Percentiles rank a stretch among this genome's conserved stretches.
phyloP scores from a whole-genome alignment of 345 rosid species.

The Erysimum cheiranthoides region DNA sequence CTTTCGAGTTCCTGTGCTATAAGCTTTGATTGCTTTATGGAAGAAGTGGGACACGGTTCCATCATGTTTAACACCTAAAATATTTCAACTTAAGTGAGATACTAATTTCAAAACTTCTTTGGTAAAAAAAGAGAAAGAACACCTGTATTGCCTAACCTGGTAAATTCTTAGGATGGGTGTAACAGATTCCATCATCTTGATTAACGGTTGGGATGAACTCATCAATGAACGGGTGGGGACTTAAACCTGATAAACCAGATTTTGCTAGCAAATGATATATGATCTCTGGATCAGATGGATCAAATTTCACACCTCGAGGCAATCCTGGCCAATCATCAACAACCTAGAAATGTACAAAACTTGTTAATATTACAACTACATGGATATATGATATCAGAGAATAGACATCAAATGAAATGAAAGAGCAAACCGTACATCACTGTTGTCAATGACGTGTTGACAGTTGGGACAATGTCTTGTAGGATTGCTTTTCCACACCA shows the following conservation, averaged over 20 bases:
- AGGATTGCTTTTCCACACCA: conserved; percentile 84
- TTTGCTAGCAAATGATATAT: conserved; percentile 88
- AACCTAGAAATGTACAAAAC: conserved; percentile 54
- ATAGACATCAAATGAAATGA: not conserved
- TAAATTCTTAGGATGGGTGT: conserved; percentile 91
- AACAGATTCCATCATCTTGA: conserved; percentile 93
- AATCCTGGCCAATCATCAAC: conserved; percentile 90
- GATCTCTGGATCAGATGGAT: conserved; percentile 94
- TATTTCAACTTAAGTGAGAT: not conserved
- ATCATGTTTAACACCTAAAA: conserved; percentile 77
- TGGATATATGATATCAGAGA: not conserved
- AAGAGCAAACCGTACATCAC: conserved; percentile 60
- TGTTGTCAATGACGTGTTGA: conserved; percentile 75
- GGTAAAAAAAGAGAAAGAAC: conserved; percentile 7
- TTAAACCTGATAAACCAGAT: conserved; percentile 52
- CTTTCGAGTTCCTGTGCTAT: conserved; percentile 87
- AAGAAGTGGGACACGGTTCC: conserved; percentile 84
- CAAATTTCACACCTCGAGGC: conserved; percentile 92
- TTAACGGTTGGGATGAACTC: conserved; percentile 85
- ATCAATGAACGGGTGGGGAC: conserved; percentile 74
- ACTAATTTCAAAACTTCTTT: not conserved
- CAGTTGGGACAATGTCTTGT: conserved; percentile 84
- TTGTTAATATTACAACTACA: not conserved
- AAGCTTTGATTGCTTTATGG: conserved; percentile 87
- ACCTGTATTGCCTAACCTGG: conserved; percentile 60